Evolutionary conservation across 2,329 filamentous ascomycete genomes (phyloP).

Genomic region (Cercospora sp.): DNA sequence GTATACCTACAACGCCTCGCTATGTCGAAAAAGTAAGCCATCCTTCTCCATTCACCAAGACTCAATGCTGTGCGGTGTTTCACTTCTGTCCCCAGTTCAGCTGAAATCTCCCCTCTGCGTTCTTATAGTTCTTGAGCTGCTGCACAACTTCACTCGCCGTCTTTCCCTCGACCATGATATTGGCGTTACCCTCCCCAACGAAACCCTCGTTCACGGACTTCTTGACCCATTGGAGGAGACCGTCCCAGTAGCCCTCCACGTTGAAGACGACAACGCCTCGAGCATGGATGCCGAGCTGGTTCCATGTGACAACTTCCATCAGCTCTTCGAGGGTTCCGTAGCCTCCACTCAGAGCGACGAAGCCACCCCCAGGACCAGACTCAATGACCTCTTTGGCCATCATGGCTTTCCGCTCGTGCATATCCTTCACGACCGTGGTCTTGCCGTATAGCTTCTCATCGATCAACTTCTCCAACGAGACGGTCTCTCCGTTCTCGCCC

Average conservation of each 20-base stretch:
- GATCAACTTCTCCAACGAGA: constrained; percentile 52
- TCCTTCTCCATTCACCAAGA: background rate
- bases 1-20: background rate
- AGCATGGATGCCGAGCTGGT: constrained; percentile 90
- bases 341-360: constrained; percentile 79
- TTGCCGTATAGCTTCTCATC: constrained; percentile 70
- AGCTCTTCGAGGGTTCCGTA: constrained; percentile 97
- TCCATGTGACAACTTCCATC: constrained; percentile 87
- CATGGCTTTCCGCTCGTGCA: constrained; percentile 93
- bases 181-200: constrained; percentile 67
- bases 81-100: constrained; percentile 75
- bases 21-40: background rate
- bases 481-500: constrained; percentile 41
- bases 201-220: constrained; percentile 76
- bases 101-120: constrained; percentile 73
- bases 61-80: background rate
- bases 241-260: constrained; percentile 89
- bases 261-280: constrained; percentile 80
- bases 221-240: constrained; percentile 77
- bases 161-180: constrained; percentile 76
- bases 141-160: constrained; percentile 71
- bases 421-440: constrained; percentile 88
- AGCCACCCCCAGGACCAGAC: constrained; percentile 80
- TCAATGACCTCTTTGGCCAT: constrained; percentile 87
- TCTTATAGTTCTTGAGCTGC: constrained; percentile 71